Conservation (phyloP, 352 stramenopile genomes). For the Phytophthora pistaciae region DNA sequence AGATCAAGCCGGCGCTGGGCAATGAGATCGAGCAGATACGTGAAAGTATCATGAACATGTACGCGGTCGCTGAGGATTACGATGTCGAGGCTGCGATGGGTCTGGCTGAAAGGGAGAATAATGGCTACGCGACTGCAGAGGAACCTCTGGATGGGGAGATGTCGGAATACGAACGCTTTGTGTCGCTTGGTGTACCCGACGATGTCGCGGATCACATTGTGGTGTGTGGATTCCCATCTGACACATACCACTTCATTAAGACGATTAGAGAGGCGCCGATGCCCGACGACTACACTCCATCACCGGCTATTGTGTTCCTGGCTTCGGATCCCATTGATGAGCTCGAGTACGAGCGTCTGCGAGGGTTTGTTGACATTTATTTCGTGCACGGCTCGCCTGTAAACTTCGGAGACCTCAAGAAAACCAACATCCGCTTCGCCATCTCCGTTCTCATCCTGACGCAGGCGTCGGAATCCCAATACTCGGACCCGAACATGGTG, state of each 20-base stretch:
- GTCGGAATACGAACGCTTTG: slow-evolving; percentile 71
- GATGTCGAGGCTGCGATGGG: slow-evolving; percentile 36
- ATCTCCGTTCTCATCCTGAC: slow-evolving; percentile 77
- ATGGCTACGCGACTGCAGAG: slow-evolving; percentile 3
- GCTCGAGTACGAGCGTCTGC: slow-evolving; percentile 63
- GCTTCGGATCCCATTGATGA: slow-evolving; percentile 57
- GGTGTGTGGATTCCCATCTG: slow-evolving; percentile 70
- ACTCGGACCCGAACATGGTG: slow-evolving; percentile 84
- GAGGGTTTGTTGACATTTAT: slow-evolving; percentile 65
- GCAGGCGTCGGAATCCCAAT: slow-evolving; percentile 51
- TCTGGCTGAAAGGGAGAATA: slow-evolving; percentile 14
- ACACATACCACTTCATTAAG: slow-evolving; percentile 78
- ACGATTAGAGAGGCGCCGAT: slow-evolving; percentile 69
- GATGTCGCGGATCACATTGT: slow-evolving; percentile 67
- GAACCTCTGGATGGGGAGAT: slow-evolving; percentile 23
- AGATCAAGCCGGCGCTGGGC: slow-evolving; percentile 67
- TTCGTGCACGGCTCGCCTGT: slow-evolving; percentile 79
- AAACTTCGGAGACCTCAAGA: slow-evolving; percentile 77
- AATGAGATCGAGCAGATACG: slow-evolving; percentile 70
- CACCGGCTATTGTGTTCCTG: slow-evolving; percentile 68
- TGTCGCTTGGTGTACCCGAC: slow-evolving; percentile 44
- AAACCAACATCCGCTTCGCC: slow-evolving; percentile 66
- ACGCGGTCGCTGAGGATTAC: slow-evolving; percentile 47
- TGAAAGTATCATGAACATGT: slow-evolving; percentile 64
- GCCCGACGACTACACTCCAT: slow-evolving; percentile 45